Conservation (phyloP, 2,329 filamentous ascomycete genomes). For the Alternaria triticina region DNA sequence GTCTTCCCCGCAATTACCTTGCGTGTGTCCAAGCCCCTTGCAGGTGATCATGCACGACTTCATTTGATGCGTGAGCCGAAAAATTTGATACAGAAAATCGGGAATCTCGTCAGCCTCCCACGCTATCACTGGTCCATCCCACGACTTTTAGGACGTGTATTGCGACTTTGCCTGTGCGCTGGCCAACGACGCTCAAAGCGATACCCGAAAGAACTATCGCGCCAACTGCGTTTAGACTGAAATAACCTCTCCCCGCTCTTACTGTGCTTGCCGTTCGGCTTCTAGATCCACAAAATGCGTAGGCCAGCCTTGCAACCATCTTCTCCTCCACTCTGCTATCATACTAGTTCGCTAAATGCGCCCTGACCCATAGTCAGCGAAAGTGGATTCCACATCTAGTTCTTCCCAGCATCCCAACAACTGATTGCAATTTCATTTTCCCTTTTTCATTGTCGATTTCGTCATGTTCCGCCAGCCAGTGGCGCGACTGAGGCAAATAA, state of each 20-base stretch:
- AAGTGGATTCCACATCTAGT: conserved; percentile 26
- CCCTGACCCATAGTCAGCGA: conserved; percentile 34
- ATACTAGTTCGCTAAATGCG: conserved; percentile 21
- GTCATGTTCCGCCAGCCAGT: conserved; percentile 44
- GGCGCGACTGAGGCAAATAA: conserved; percentile 36
- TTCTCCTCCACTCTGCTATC: conserved; percentile 22
- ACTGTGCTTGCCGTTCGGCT: conserved; percentile 26
- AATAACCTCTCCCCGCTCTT: conserved; percentile 42
- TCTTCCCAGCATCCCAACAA: conserved; percentile 18
- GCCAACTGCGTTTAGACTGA: conserved; percentile 47
- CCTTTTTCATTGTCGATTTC: conserved; percentile 13
- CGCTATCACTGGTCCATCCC: conserved; percentile 31
- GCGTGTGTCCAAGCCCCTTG: conserved; percentile 42
- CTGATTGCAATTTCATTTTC: conserved; percentile 15
- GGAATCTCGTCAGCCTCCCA: conserved; percentile 38
- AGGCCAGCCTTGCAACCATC: conserved; percentile 25
- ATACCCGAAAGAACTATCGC: conserved; percentile 33
- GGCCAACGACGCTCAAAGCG: conserved; percentile 34
- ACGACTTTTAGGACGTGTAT: conserved; percentile 24
- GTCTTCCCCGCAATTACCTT: conserved; percentile 49
- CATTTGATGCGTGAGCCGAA: conserved; percentile 41
- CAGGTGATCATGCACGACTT: conserved; percentile 50
- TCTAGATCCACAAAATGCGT: conserved; percentile 37
- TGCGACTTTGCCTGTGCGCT: conserved; percentile 42
- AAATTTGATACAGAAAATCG: conserved; percentile 29